Conservation (phyloP, 257 asterid species). For the Solanum commersonii region DNA sequence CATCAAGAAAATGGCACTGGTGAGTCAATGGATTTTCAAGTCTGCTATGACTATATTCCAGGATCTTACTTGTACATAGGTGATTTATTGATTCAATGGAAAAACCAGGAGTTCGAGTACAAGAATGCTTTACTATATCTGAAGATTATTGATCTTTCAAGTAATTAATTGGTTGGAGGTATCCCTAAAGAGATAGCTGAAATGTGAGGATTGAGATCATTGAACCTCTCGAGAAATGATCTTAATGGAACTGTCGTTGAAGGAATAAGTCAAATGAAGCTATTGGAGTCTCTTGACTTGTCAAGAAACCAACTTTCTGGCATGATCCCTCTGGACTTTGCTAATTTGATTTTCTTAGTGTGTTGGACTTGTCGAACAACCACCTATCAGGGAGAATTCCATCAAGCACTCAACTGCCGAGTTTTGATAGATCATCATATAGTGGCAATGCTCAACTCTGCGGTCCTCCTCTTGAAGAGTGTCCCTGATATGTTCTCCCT, state of each 20-base stretch:
- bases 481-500: neutral
- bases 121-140: neutral
- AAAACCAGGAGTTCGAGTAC: conserved; percentile 1
- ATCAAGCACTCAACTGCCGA: conserved; percentile 11
- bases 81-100: conserved; percentile 4
- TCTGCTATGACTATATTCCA: neutral
- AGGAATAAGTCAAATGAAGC: conserved; percentile 12
- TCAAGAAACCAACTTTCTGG: conserved; percentile 25
- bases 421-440: conserved; percentile 14
- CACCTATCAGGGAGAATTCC: conserved; percentile 19
- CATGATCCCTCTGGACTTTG: conserved; percentile 14
- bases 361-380: conserved; percentile 26
- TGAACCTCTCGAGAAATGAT: conserved; percentile 20
- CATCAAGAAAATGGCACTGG: neutral
- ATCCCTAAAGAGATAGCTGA: conserved; percentile 4
- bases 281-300: conserved; percentile 21
- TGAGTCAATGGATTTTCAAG: neutral
- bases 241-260: conserved; percentile 11
- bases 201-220: conserved; percentile 10
- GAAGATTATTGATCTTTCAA: conserved; percentile 23
- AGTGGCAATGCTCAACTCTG: conserved; percentile 15
- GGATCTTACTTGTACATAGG: neutral
- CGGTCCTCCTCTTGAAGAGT: neutral
- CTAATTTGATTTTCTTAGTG: neutral
- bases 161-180: conserved; percentile 10